A percentile compares a stretch with the other conserved stretches of the same genome.
Evolutionary conservation across 2,329 filamentous ascomycete species (phyloP).

Genomic region (Colletotrichum agaves): DNA sequence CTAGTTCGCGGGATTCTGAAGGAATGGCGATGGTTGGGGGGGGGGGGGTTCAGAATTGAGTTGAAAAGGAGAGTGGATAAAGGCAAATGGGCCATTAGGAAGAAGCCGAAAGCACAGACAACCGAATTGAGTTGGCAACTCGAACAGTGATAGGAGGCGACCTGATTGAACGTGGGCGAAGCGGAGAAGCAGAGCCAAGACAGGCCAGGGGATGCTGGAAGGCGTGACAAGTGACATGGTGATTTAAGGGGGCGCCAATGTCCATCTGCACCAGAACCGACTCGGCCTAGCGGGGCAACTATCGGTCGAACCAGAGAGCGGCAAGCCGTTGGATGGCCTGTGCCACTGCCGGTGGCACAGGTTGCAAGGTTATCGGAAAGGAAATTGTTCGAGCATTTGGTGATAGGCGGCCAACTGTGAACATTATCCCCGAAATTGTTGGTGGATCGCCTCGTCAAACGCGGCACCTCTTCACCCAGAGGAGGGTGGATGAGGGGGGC

Average conservation of each 20-base stretch:
- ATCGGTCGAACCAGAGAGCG: slow-evolving; percentile 35
- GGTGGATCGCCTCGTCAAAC: slow-evolving; percentile 18
- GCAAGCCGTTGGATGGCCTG: background rate
- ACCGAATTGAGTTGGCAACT: slow-evolving; percentile 20
- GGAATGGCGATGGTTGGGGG: slow-evolving; percentile 20
- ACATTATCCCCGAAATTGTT: slow-evolving; percentile 35
- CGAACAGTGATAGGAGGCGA: slow-evolving; percentile 30
- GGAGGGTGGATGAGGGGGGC: no score
- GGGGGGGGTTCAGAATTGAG: slow-evolving; percentile 23
- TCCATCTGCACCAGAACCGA: slow-evolving; percentile 32
- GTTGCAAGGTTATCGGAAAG: slow-evolving; percentile 26
- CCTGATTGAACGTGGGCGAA: slow-evolving; percentile 25
- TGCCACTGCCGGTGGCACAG: slow-evolving; percentile 17
- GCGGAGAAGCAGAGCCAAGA: slow-evolving; percentile 27
- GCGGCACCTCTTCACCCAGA: background rate
- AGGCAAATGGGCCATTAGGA: background rate
- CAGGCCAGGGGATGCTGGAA: slow-evolving; percentile 29
- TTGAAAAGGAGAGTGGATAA: slow-evolving; percentile 21
- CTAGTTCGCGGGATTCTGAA: background rate
- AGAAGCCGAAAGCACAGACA: slow-evolving; percentile 18
- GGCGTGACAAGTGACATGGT: slow-evolving; percentile 28
- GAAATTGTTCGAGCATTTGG: slow-evolving; percentile 21
- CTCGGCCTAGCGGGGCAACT: slow-evolving; percentile 25
- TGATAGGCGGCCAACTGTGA: slow-evolving; percentile 15
- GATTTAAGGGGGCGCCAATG: slow-evolving; percentile 38